phyloP scores from a whole-genome alignment of 805 yeast species.

The Vanderwaltozyma tropicalis region DNA sequence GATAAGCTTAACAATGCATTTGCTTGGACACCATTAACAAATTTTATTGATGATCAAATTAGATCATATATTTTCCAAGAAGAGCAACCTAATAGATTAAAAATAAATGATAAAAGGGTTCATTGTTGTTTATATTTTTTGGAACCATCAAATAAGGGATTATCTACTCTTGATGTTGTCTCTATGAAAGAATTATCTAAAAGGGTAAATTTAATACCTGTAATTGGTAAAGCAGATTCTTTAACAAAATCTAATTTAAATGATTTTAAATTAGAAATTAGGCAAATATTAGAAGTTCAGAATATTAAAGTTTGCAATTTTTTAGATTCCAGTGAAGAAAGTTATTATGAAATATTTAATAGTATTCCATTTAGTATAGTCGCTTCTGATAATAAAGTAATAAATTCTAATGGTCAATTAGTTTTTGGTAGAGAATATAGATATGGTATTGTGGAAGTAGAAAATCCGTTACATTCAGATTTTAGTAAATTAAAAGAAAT shows the following conservation, averaged over 20 bases:
- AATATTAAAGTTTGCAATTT: constrained; percentile 50
- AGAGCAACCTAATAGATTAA: constrained; percentile 55
- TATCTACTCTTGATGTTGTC: constrained; percentile 58
- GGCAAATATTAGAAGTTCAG: constrained; percentile 40
- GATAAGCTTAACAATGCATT: constrained; percentile 53
- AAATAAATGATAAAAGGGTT: constrained; percentile 53
- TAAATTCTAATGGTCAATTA: constrained; percentile 34
- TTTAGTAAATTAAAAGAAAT: constrained; percentile 53
- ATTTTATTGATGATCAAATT: constrained; percentile 74
- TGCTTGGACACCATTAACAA: constrained; percentile 58
- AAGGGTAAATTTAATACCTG: constrained; percentile 73
- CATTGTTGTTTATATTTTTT: constrained; percentile 83
- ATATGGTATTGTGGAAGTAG: constrained; percentile 86
- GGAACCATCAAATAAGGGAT: constrained; percentile 52
- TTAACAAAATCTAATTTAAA: constrained; percentile 42
- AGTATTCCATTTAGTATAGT: constrained; percentile 64
- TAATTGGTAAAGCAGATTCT: constrained; percentile 73
- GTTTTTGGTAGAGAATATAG: constrained; percentile 69
- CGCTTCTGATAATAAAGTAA: constrained; percentile 46
- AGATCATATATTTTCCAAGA: constrained; percentile 61
- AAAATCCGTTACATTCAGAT: constrained; percentile 69
- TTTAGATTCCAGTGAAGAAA: constrained; percentile 29
- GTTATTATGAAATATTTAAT: constrained; percentile 27
- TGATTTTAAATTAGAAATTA: constrained; percentile 44
- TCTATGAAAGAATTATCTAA: constrained; percentile 60